phyloP scores from a whole-genome alignment of 2,329 filamentous ascomycete species.

The Sclerotinia subarctica region DNA sequence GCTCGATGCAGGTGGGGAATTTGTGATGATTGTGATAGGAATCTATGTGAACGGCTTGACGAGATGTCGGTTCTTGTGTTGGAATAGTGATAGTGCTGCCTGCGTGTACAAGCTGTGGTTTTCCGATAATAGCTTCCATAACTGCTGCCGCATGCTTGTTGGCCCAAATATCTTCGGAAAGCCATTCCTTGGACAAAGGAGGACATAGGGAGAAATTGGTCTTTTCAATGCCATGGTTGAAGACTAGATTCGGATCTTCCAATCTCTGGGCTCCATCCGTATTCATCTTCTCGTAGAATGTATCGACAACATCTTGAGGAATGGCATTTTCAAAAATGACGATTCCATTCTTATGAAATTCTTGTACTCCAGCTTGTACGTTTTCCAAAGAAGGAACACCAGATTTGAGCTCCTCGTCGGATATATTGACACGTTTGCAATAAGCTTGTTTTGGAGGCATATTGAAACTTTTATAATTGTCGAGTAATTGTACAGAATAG shows the following conservation, averaged over 20 bases:
- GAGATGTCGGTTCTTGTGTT: conserved; percentile 36
- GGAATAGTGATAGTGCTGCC: conserved; percentile 36
- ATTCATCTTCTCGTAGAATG: conserved; percentile 11
- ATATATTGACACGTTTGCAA: conserved; percentile 6
- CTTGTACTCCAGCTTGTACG: conserved; percentile 15
- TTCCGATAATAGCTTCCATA: conserved; percentile 39
- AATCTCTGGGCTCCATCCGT: neutral
- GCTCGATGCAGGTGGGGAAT: conserved; percentile 47
- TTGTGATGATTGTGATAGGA: conserved; percentile 54
- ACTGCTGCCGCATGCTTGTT: conserved; percentile 40
- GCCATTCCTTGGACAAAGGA: conserved; percentile 37
- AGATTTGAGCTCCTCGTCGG: conserved; percentile 7
- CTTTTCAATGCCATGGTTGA: conserved; percentile 48
- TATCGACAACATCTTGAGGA: conserved; percentile 10
- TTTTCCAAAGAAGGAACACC: conserved; percentile 7
- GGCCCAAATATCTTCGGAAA: conserved; percentile 41
- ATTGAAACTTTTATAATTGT: neutral
- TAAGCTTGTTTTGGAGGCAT: neutral
- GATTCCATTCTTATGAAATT: conserved; percentile 16
- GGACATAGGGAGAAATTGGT: conserved; percentile 45
- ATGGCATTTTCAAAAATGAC: conserved; percentile 20
- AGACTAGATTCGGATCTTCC: conserved; percentile 6
- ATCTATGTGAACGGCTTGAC: conserved; percentile 57
- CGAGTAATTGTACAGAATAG: neutral
- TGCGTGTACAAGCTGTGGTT: conserved; percentile 38